Conservation (phyloP, 805 yeast genomes). For the Schwanniomyces pseudopolymorphus region DNA sequence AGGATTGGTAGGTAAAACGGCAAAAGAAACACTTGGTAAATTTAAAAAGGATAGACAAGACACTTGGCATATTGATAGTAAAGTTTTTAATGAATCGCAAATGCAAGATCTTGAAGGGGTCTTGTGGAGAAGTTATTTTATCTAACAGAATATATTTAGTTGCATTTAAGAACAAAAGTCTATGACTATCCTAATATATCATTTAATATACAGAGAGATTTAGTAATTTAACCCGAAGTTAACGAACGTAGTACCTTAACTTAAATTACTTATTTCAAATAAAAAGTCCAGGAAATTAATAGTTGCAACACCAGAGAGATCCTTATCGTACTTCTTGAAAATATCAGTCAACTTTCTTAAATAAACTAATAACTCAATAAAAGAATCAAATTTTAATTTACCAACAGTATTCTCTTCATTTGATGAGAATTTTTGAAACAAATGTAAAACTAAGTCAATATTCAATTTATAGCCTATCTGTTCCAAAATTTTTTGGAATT, state of each 20-base stretch:
- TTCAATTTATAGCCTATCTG: conserved; percentile 67
- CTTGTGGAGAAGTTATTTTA: conserved; percentile 87
- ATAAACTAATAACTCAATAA: conserved; percentile 78
- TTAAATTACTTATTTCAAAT: conserved; percentile 46
- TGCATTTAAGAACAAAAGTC: background rate
- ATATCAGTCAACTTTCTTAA: conserved; percentile 73
- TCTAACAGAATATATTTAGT: conserved; percentile 33
- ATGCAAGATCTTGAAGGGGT: conserved; percentile 93
- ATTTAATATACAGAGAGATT: background rate
- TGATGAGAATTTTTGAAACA: conserved; percentile 56
- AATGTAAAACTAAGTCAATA: conserved; percentile 53
- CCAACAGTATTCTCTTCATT: conserved; percentile 35
- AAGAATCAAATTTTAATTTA: conserved; percentile 69
- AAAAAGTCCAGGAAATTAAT: conserved; percentile 66
- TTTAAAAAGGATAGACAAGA: conserved; percentile 93
- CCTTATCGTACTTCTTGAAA: conserved; percentile 74
- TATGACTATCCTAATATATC: background rate
- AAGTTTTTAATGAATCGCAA: conserved; percentile 72
- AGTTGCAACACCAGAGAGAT: conserved; percentile 70
- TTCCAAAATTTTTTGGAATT: conserved; percentile 58
- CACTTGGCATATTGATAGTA: conserved; percentile 90
- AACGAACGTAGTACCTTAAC: conserved; percentile 7
- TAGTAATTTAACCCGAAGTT: background rate
- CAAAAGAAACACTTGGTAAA: conserved; percentile 75
- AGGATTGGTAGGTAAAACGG: conserved; percentile 80